Evolutionary conservation across 2,329 filamentous ascomycete species (phyloP).

Genomic region (Pestalotiopsis sp.): DNA sequence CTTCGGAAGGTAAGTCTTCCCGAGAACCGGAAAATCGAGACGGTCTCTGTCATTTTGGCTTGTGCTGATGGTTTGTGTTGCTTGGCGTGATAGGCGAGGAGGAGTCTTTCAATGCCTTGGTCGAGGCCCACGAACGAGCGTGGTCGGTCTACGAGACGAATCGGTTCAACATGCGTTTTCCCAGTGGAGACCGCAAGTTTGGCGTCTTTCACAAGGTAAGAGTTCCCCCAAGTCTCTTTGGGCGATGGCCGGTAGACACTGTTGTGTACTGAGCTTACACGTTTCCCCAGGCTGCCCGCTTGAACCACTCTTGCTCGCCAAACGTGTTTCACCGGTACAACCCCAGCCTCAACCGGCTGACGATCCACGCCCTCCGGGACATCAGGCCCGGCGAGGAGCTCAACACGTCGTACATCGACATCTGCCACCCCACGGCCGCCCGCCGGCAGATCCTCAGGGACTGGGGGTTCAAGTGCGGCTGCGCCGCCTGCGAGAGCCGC

Average conservation of each 20-base stretch:
- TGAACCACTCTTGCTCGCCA: constrained; percentile 10
- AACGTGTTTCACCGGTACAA: constrained; percentile 11
- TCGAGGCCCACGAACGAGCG: constrained; percentile 5
- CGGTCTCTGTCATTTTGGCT: background rate
- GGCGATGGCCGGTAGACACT: background rate
- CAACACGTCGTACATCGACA: constrained; percentile 12
- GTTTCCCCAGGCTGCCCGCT: background rate
- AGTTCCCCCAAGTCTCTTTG: background rate
- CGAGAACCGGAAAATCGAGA: background rate
- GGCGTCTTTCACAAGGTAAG: constrained; percentile 8
- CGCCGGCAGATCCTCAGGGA: constrained; percentile 8
- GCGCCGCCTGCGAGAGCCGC: background rate
- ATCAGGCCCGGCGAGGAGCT: constrained; percentile 9
- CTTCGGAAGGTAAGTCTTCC: background rate
- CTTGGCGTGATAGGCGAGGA: background rate
- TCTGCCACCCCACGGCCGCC: constrained; percentile 8
- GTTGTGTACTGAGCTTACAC: background rate
- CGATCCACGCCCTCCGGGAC: constrained; percentile 6
- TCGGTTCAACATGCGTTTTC: background rate
- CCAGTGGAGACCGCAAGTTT: constrained; percentile 1
- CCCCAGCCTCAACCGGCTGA: constrained; percentile 1
- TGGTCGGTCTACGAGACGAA: constrained; percentile 13
- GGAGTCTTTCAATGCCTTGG: constrained; percentile 7
- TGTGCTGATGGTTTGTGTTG: background rate
- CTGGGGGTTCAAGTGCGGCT: constrained; percentile 5